Conservation (phyloP, 2,329 filamentous ascomycete species). For the Aspergillus terreus region DNA sequence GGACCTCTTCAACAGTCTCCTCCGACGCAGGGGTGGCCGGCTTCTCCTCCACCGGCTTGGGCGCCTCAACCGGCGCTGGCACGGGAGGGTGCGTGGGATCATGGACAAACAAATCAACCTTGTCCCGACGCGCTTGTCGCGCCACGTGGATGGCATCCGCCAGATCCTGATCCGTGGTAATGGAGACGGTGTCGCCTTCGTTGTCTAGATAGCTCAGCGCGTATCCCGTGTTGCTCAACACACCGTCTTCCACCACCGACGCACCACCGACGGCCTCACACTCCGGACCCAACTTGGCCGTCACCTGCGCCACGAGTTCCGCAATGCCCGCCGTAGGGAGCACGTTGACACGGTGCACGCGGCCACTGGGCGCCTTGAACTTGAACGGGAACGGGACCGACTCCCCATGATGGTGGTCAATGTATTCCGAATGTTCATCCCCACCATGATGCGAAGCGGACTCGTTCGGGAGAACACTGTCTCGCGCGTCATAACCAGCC, state of each 20-base stretch:
- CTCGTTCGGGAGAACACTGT: constrained; percentile 87
- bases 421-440: constrained; percentile 67
- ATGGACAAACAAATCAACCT: constrained; percentile 96
- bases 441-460: constrained; percentile 93
- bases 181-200: constrained; percentile 93
- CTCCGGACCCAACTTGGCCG: constrained; percentile 79
- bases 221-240: constrained; percentile 72
- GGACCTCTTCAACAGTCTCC: constrained; percentile 46
- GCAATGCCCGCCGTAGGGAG: constrained; percentile 74
- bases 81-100: constrained; percentile 86
- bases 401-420: constrained; percentile 56
- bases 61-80: constrained; percentile 58
- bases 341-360: constrained; percentile 88
- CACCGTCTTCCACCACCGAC: constrained; percentile 74
- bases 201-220: constrained; percentile 95
- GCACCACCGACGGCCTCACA: constrained; percentile 78
- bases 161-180: constrained; percentile 92
- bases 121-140: constrained; percentile 72
- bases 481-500: constrained; percentile 61
- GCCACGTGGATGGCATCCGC: constrained; percentile 84
- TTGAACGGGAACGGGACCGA: constrained; percentile 93
- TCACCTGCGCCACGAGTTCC: constrained; percentile 72
- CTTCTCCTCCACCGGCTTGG: constrained; percentile 46
- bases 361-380: constrained; percentile 94
- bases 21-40: constrained; percentile 48